Evolutionary conservation across 371 early-diverging fungal species (phyloP), one percentile per base, ranked within the genome.

Genomic region (Lichtheimia corymbifera): DNA sequence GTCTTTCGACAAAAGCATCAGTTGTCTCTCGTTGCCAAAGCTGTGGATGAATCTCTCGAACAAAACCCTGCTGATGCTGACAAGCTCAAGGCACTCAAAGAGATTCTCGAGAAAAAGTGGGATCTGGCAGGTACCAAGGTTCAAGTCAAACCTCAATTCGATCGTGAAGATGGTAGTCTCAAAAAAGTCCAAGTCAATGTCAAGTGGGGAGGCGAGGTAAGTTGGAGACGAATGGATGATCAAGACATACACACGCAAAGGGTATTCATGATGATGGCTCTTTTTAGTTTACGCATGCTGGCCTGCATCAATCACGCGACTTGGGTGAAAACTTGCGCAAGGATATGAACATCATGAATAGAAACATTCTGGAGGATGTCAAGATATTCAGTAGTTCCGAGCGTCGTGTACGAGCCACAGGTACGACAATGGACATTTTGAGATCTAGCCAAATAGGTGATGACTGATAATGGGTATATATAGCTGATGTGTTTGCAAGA

Each of bases 121-220:
- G 80, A 75, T 22, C 67, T 93, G n/a, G 87, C 91, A 0, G 97
- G 96, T 3, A 96, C 97, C 47, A 98, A 97, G 63, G 92, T 97
- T 18, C 98, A 98, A 64, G 64, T 96, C 14, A 94, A 95, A 70
- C 94, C 97, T 0, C 73, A 80, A 6, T 90, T 81, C 62, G 79
- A 79, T 56, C 88, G 89, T 30, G 77, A 88, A 28, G 77, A 77
- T 44, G 69, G 78, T 6, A 51, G 71, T 4, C 78, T 95, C 3
- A 80, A 85, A 40, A 93, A 93, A 61, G 71, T 93, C 9, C 95
- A 96, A 76, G 74, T 97, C 20, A 90, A 96, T 69, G 92, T 97
- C 57, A 98, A 98, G 68, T 98, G 97, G 98, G 97, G 96, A 42
- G 98, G 96, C 45, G 94, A 95, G 76, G 87, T 84, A 76, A 65